Evolutionary conservation across 192 early-diverging fungal species (phyloP).

Genomic region (Umbelopsis sp.): DNA sequence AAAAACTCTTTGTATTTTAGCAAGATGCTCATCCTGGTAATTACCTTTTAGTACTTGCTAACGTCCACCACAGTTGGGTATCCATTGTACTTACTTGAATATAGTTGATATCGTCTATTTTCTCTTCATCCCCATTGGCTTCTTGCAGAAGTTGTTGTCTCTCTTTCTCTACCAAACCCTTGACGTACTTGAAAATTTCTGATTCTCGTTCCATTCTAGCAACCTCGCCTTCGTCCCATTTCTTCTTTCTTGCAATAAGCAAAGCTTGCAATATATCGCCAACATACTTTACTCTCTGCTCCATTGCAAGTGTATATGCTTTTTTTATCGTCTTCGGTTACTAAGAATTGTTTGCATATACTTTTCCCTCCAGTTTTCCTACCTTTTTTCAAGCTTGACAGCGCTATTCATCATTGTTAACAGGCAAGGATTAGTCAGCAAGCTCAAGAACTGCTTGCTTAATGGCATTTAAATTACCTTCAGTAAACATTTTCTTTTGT

Average conservation of each 20-base stretch:
- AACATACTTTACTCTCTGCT: constrained; percentile 56
- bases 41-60: too few species aligned
- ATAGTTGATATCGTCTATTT: constrained; percentile 30
- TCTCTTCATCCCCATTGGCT: constrained; percentile 22
- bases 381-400: constrained; percentile 47
- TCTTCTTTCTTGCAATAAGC: constrained; percentile 64
- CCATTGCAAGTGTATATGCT: constrained; percentile 68
- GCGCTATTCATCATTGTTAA: constrained; percentile 29
- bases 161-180: constrained; percentile 62
- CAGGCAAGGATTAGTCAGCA: not conserved
- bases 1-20: constrained; percentile 52
- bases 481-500: constrained; percentile 33
- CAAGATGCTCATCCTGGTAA: constrained; percentile 43
- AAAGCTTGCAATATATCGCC: constrained; percentile 67
- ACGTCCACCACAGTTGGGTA: not conserved
- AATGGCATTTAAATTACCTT: constrained; percentile 22
- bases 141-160: constrained; percentile 42
- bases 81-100: constrained; percentile 25
- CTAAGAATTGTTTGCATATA: not conserved
- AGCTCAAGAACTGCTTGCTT: not conserved
- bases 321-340: not conserved
- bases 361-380: not conserved
- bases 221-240: constrained; percentile 68
- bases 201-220: constrained; percentile 56
- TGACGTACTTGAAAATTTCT: constrained; percentile 67